Percentiles rank a stretch among this genome's conserved stretches.
phyloP scores from a whole-genome alignment of 2,329 filamentous ascomycete genomes.

The Macroventuria anomochaeta region DNA sequence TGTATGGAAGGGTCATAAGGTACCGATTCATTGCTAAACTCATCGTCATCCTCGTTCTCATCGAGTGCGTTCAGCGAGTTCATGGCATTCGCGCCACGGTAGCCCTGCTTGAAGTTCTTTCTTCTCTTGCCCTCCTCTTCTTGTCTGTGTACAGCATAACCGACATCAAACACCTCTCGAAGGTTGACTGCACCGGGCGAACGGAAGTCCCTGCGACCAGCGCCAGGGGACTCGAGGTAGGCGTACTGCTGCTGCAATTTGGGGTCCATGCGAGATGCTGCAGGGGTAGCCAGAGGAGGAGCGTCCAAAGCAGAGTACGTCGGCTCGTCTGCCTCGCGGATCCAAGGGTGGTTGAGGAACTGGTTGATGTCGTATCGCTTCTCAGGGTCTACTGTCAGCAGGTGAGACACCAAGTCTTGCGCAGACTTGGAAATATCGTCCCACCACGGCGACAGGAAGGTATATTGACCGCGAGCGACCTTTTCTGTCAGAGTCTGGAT shows the following conservation, averaged over 20 bases:
- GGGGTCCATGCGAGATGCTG: constrained; percentile 65
- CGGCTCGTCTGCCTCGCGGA: constrained; percentile 72
- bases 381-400: constrained; percentile 92
- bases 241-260: constrained; percentile 58
- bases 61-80: constrained; percentile 70
- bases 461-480: constrained; percentile 94
- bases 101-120: constrained; percentile 78
- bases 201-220: constrained; percentile 86
- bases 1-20: constrained; percentile 57
- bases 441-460: constrained; percentile 98
- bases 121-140: constrained; percentile 94
- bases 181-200: constrained; percentile 94
- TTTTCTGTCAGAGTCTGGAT: constrained; percentile 97
- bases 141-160: constrained; percentile 96
- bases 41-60: constrained; percentile 69
- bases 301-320: constrained; percentile 72
- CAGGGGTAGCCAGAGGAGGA: constrained; percentile 73
- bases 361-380: constrained; percentile 93
- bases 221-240: constrained; percentile 66
- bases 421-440: constrained; percentile 96
- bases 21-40: constrained; percentile 68
- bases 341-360: constrained; percentile 95
- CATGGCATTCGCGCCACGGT: constrained; percentile 69
- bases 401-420: constrained; percentile 90
- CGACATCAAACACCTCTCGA: constrained; percentile 95